phyloP scores from a whole-genome alignment of 1,284 basidiomycete genomes.

The Lentinus polychrous region DNA sequence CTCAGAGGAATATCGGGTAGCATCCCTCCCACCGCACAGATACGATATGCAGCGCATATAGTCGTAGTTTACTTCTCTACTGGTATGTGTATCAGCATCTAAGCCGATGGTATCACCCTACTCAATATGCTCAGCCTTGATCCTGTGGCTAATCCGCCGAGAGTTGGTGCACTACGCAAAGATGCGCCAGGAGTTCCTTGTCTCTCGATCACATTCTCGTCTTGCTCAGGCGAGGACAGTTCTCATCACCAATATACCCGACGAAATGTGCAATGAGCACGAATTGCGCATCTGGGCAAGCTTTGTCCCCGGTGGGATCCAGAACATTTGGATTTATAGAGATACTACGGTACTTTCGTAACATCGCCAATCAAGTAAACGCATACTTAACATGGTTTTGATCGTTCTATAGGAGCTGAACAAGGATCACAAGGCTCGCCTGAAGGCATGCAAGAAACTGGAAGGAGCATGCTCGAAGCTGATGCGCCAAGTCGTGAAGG shows the following conservation, averaged over 20 bases:
- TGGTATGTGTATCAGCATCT: constrained; percentile 22
- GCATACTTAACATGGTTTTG: not conserved
- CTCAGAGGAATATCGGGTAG: constrained; percentile 15
- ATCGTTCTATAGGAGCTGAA: constrained; percentile 43
- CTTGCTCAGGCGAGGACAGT: constrained; percentile 73
- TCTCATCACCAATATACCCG: constrained; percentile 69
- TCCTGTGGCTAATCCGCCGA: constrained; percentile 60
- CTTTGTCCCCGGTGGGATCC: constrained; percentile 73
- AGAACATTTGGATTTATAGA: constrained; percentile 70
- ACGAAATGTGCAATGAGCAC: constrained; percentile 51
- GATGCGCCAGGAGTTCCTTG: constrained; percentile 65
- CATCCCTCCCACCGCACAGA: constrained; percentile 23
- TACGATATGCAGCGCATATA: constrained; percentile 41
- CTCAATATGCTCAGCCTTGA: constrained; percentile 40
- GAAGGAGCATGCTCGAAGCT: constrained; percentile 58
- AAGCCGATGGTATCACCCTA: not conserved
- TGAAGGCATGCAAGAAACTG: constrained; percentile 51
- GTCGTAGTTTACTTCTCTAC: constrained; percentile 40
- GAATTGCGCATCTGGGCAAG: constrained; percentile 58
- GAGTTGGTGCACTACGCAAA: constrained; percentile 63
- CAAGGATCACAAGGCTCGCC: constrained; percentile 50
- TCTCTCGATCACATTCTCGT: constrained; percentile 52
- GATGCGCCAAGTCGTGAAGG: constrained; percentile 44
- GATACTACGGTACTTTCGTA: constrained; percentile 28
- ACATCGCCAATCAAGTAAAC: not conserved